Percentiles rank a stretch among this genome's conserved stretches.
Evolutionary conservation across 768 basidiomycete genomes (phyloP).

Genomic region (Pleurotus platypus): DNA sequence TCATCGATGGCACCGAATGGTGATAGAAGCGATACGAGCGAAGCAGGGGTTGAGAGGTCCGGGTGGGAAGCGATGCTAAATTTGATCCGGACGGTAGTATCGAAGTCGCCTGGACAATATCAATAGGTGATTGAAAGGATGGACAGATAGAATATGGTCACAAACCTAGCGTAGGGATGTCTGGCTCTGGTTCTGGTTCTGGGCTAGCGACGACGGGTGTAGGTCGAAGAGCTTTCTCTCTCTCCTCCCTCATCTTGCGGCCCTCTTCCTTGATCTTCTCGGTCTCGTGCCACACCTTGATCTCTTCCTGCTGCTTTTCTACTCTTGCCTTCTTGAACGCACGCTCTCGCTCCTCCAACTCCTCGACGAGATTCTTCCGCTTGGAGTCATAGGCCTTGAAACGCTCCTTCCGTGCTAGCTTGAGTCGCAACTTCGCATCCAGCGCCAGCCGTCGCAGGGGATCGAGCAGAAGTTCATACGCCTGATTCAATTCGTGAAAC

Average conservation of each 20-base stretch:
- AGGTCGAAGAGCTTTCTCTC: constrained; percentile 46
- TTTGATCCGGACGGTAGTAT: constrained; percentile 75
- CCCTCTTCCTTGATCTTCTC: constrained; percentile 78
- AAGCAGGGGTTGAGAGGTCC: constrained; percentile 44
- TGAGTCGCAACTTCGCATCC: constrained; percentile 73
- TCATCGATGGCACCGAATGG: constrained; percentile 64
- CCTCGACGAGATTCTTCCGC: constrained; percentile 69
- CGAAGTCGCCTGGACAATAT: constrained; percentile 45
- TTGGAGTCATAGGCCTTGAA: constrained; percentile 69
- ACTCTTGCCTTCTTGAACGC: constrained; percentile 69
- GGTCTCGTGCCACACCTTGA: constrained; percentile 52
- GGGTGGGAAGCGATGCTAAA: constrained; percentile 59
- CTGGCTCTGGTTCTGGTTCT: constrained; percentile 25
- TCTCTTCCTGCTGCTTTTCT: constrained; percentile 60
- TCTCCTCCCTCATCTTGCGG: constrained; percentile 61
- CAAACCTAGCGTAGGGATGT: constrained; percentile 57
- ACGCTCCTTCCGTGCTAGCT: constrained; percentile 66
- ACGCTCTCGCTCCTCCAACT: constrained; percentile 75
- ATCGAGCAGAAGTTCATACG: constrained; percentile 79
- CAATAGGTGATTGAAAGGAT: constrained; percentile 5
- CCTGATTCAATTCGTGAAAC: constrained; percentile 81
- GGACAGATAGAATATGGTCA: constrained; percentile 4
- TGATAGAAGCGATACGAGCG: constrained; percentile 48
- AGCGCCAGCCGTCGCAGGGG: constrained; percentile 74
- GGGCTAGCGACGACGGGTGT: constrained; percentile 13